Conservation (phyloP, 257 asterid genomes). For the Solanum phureja region DNA sequence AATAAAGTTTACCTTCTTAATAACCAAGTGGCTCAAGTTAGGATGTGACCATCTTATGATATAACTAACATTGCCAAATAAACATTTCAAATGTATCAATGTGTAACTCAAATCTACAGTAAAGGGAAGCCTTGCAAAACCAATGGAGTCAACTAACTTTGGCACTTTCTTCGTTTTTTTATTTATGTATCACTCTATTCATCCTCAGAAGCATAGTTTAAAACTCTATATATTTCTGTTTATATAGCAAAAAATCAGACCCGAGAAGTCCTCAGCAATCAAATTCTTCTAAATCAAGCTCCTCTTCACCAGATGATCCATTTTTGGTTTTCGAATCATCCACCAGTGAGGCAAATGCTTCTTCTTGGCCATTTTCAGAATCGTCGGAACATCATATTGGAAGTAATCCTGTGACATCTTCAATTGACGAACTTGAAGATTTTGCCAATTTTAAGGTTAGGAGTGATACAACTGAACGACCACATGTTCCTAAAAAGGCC, state of each 20-base stretch:
- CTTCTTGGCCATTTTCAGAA: constrained; percentile 40
- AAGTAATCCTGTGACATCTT: constrained; percentile 23
- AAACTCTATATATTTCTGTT: background rate
- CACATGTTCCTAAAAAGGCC: constrained; percentile 10
- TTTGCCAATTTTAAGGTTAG: constrained; percentile 30
- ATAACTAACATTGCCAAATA: background rate
- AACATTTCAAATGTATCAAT: background rate
- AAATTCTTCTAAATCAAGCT: constrained; percentile 31
- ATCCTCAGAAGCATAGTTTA: background rate
- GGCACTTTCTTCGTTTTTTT: background rate
- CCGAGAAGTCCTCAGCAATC: constrained; percentile 19
- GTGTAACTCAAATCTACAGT: background rate
- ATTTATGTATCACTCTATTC: background rate
- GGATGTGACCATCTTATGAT: background rate
- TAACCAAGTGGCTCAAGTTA: background rate
- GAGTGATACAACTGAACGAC: background rate
- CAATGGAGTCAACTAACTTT: background rate
- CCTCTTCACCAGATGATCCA: constrained; percentile 42
- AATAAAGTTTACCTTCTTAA: background rate
- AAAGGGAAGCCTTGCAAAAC: background rate
- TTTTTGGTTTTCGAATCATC: constrained; percentile 47
- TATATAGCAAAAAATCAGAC: constrained; percentile 23
- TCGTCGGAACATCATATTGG: constrained; percentile 18
- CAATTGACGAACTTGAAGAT: constrained; percentile 48
- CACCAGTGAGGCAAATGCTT: constrained; percentile 17